Percentiles rank a stretch among this genome's conserved stretches.
These are phyloP conservation scores for Apiotrichum gamsii DNA, from an alignment of 1,284 basidiomycete species.

Conservation along the genomic window DNA sequence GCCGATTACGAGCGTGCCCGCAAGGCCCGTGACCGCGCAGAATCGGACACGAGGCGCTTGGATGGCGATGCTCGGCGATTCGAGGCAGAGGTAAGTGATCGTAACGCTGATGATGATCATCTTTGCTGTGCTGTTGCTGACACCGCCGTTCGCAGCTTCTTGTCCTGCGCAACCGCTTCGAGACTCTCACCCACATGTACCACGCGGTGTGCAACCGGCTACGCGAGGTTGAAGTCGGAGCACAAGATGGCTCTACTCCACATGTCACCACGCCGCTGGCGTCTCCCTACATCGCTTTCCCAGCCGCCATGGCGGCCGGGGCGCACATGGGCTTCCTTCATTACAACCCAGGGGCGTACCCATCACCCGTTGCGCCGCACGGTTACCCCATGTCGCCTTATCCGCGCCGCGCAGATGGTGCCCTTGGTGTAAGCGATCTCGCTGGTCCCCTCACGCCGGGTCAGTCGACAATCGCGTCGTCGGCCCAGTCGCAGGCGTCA, in stretches of 20 bases:
- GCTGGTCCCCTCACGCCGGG: conserved; percentile 40
- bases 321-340: conserved; percentile 1
- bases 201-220: conserved; percentile 12
- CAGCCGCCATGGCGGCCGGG: not conserved
- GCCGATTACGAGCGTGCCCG: conserved; percentile 28
- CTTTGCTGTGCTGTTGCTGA: conserved; percentile 1
- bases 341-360: not conserved
- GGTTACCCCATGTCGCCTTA: conserved; percentile 5
- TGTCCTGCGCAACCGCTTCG: conserved; percentile 13
- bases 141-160: conserved; percentile 11
- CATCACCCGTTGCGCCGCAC: conserved; percentile 3
- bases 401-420: conserved; percentile 2
- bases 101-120: not conserved
- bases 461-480: not conserved
- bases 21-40: conserved; percentile 20
- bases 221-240: conserved; percentile 9
- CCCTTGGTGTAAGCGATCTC: conserved; percentile 9
- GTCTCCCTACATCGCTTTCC: conserved; percentile 1
- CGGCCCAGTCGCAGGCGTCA: conserved; percentile 5
- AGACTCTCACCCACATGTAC: conserved; percentile 19
- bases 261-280: not conserved
- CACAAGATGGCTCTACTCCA: not conserved
- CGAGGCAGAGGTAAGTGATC: conserved; percentile 35
- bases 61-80: conserved; percentile 32
- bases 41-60: conserved; percentile 24